Conservation (phyloP, 192 early-diverging fungal genomes). For the Anaeromyces robustus region DNA sequence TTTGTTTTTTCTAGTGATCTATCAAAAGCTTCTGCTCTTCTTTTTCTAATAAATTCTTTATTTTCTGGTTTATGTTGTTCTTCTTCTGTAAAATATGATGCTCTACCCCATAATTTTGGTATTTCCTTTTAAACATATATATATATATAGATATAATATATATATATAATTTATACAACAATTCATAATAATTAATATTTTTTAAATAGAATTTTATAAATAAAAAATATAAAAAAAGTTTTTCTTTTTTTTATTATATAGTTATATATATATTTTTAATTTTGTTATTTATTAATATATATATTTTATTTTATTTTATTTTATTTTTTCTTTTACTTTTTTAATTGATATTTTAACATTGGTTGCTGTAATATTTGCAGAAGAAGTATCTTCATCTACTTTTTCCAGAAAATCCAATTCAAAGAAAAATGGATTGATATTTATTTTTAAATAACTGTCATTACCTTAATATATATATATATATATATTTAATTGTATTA, state of each 20-base stretch:
- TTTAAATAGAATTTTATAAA: no score
- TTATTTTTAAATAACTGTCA: neutral
- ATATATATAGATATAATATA: no score
- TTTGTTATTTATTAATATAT: no score
- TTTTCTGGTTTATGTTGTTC: neutral
- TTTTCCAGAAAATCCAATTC: neutral
- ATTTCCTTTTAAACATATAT: neutral
- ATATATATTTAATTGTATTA: no score
- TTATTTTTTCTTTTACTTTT: neutral
- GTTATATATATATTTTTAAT: no score
- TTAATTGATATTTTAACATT: neutral
- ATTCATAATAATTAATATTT: no score
- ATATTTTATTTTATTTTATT: no score
- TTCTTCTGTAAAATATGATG: neutral
- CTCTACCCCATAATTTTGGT: neutral
- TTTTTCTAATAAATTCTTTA: neutral
- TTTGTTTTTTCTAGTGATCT: neutral
- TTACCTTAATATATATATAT: neutral
- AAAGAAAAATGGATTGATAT: neutral
- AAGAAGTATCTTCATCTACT: neutral
- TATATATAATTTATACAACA: no score
- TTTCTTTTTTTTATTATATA: no score
- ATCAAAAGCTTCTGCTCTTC: neutral
- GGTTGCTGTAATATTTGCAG: neutral
- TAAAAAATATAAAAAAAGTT: no score